These are phyloP conservation scores for Penicillium sp. DNA, from an alignment of 2,329 filamentous ascomycete genomes.

Conservation along the genomic window DNA sequence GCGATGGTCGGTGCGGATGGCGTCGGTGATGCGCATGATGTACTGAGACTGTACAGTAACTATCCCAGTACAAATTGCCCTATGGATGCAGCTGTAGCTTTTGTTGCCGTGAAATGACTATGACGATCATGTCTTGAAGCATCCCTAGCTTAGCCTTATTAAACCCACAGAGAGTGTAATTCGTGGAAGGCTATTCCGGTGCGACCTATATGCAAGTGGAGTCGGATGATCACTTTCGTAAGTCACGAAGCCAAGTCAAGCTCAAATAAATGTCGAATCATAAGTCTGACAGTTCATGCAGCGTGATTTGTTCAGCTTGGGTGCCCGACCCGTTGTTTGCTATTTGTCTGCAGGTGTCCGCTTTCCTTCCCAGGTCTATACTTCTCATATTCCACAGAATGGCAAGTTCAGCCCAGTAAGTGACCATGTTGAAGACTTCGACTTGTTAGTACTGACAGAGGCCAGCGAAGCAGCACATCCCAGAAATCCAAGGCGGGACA, in stretches of 20 bases:
- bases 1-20: slow-evolving; percentile 42
- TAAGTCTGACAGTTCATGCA: background rate
- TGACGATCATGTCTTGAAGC: slow-evolving; percentile 1
- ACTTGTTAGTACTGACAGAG: background rate
- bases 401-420: background rate
- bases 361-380: background rate
- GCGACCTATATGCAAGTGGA: background rate
- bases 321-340: background rate
- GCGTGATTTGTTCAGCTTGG: background rate
- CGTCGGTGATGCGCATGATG: slow-evolving; percentile 32
- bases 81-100: background rate
- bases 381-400: background rate
- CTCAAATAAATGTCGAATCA: background rate
- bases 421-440: background rate
- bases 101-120: slow-evolving; percentile 2
- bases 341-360: background rate
- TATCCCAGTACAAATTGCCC: background rate
- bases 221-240: slow-evolving; percentile 1
- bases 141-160: background rate
- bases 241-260: background rate
- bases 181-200: background rate
- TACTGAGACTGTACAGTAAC: background rate
- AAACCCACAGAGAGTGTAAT: too few species aligned
- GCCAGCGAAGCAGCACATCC: background rate
- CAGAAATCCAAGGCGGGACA: background rate